Percentiles rank a stretch among this genome's conserved stretches.
phyloP scores from a whole-genome alignment of 805 yeast species.

The Saccharomyces jurei region DNA sequence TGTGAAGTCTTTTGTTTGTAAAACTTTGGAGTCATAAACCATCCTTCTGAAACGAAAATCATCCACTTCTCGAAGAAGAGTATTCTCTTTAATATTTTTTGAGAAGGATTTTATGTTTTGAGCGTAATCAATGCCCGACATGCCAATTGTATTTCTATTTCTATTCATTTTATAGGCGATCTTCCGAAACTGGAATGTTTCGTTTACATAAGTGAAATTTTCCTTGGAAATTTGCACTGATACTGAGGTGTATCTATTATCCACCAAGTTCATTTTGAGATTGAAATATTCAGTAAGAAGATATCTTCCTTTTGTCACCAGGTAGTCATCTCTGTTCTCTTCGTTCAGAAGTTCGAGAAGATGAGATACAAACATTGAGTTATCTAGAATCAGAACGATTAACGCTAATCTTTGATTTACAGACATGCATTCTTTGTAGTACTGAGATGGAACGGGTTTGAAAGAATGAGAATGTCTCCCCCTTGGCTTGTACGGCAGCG shows the following conservation, averaged over 20 bases:
- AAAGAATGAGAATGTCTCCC: slow-evolving; percentile 5
- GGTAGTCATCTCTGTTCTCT: slow-evolving; percentile 27
- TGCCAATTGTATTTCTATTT: slow-evolving; percentile 32
- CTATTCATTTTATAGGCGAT: slow-evolving; percentile 34
- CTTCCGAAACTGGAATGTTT: slow-evolving; percentile 41
- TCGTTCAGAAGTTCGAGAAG: slow-evolving; percentile 28
- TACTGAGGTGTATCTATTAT: slow-evolving; percentile 10
- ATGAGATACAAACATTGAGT: slow-evolving; percentile 45
- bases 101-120: slow-evolving; percentile 19
- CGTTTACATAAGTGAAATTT: slow-evolving; percentile 9
- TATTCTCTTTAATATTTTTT: slow-evolving; percentile 17
- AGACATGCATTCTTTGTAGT: slow-evolving; percentile 37
- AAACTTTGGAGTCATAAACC: slow-evolving; percentile 59
- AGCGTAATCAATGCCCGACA: slow-evolving; percentile 21
- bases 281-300: slow-evolving; percentile 56
- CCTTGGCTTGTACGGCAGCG: slow-evolving; percentile 39
- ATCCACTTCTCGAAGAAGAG: slow-evolving; percentile 36
- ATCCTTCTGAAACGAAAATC: slow-evolving; percentile 60
- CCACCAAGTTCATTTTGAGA: slow-evolving; percentile 42
- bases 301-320: slow-evolving; percentile 49
- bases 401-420: slow-evolving; percentile 62
- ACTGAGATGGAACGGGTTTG: slow-evolving; percentile 24
- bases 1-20: slow-evolving; percentile 67
- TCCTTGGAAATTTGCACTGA: background rate
- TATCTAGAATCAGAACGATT: slow-evolving; percentile 45